phyloP scores from a whole-genome alignment of 306 rosid genomes.

The Trifolium dubium region DNA sequence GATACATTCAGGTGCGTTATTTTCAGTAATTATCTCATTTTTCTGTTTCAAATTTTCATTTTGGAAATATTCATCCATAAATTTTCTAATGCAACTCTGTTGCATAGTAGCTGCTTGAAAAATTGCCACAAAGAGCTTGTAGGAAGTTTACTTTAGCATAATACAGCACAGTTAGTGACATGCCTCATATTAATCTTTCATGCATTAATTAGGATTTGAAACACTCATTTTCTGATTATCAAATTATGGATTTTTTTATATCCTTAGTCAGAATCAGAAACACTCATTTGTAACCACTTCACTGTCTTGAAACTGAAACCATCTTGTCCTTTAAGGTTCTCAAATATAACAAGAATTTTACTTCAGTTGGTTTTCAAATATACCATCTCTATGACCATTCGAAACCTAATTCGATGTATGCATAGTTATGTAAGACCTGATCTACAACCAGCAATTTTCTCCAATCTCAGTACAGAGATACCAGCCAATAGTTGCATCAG shows the following conservation, averaged over 20 bases:
- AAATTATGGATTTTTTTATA: background rate
- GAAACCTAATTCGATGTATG: slow-evolving; percentile 44
- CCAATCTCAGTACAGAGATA: slow-evolving; percentile 40
- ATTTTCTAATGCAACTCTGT: slow-evolving; percentile 8
- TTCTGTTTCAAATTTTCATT: background rate
- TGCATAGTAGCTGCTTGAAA: slow-evolving; percentile 40
- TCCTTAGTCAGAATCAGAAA: slow-evolving; percentile 22
- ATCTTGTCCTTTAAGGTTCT: slow-evolving; percentile 29
- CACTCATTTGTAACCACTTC: slow-evolving; percentile 1
- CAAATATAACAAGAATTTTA: slow-evolving; percentile 10
- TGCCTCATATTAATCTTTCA: slow-evolving; percentile 15
- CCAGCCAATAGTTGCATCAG: slow-evolving; percentile 53
- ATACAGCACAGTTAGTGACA: slow-evolving; percentile 2
- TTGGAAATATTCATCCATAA: background rate
- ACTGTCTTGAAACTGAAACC: slow-evolving; percentile 30
- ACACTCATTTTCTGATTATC: background rate
- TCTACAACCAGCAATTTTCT: slow-evolving; percentile 30
- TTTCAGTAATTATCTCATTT: slow-evolving; percentile 5
- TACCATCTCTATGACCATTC: slow-evolving; percentile 44
- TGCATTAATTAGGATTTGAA: background rate
- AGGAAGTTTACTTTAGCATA: slow-evolving; percentile 6
- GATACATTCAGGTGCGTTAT: slow-evolving; percentile 29
- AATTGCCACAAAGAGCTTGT: slow-evolving; percentile 35
- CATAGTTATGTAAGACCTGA: slow-evolving; percentile 36
- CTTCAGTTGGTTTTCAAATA: slow-evolving; percentile 17